Percentiles rank a stretch among this genome's conserved stretches.
These are phyloP conservation scores for Kwoniella shivajii DNA, from an alignment of 1,284 basidiomycete genomes.

Conservation along the genomic window DNA sequence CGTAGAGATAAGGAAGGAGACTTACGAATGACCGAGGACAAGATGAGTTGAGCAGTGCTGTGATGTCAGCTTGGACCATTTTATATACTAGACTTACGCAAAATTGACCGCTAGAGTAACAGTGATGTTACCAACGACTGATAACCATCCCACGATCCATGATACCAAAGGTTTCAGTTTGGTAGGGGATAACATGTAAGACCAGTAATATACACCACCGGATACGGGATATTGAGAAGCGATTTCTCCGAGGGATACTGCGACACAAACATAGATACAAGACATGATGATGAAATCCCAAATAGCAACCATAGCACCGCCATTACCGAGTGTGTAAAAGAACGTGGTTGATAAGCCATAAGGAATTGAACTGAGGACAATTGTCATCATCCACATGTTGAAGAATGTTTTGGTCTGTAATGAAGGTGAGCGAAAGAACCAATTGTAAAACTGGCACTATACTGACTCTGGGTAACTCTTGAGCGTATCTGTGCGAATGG, in stretches of 20 bases:
- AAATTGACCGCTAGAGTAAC: conserved; percentile 56
- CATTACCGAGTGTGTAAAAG: conserved; percentile 41
- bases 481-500: no score
- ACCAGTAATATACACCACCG: conserved; percentile 57
- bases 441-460: no score
- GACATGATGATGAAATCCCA: conserved; percentile 55
- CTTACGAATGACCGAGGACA: conserved; percentile 33
- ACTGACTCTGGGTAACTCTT: conserved; percentile 26
- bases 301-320: conserved; percentile 40
- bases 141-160: conserved; percentile 56
- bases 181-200: conserved; percentile 50
- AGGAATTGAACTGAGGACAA: conserved; percentile 41
- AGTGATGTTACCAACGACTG: conserved; percentile 55
- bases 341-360: conserved; percentile 43
- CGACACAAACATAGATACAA: conserved; percentile 54
- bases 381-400: conserved; percentile 37
- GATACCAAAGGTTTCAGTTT: conserved; percentile 47
- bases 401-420: conserved; percentile 28
- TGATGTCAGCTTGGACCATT: no score
- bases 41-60: conserved; percentile 54
- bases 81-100: no score
- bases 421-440: no score
- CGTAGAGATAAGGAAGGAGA: background rate
- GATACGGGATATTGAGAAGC: conserved; percentile 54
- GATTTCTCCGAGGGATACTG: conserved; percentile 55